Conservation (phyloP, 257 asterid species). For the Solanum bukasovii region DNA sequence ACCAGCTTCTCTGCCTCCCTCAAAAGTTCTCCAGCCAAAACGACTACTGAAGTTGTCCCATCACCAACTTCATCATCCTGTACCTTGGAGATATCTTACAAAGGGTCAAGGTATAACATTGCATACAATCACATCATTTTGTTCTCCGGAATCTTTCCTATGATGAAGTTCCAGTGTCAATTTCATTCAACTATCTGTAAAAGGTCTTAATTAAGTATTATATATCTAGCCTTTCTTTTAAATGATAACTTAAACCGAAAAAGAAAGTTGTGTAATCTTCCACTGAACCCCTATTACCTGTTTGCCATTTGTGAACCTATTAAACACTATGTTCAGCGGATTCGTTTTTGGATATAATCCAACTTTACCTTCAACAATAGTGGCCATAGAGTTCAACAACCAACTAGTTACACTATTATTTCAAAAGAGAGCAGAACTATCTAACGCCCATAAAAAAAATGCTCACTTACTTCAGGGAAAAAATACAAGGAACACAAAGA, state of each 20-base stretch:
- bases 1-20: constrained; percentile 97
- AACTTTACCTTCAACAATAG: neutral
- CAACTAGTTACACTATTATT: neutral
- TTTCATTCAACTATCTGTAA: neutral
- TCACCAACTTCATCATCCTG: constrained; percentile 99
- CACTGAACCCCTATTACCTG: neutral
- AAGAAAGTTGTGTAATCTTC: neutral
- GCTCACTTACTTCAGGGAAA: neutral
- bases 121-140: neutral
- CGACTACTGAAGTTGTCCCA: constrained; percentile 97
- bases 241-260: neutral
- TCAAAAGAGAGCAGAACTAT: neutral
- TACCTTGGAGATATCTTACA: constrained; percentile 83
- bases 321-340: neutral
- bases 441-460: neutral
- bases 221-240: neutral
- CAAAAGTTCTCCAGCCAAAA: constrained; percentile 95
- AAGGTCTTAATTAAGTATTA: neutral
- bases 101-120: neutral
- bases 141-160: neutral
- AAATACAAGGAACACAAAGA: neutral
- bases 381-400: neutral
- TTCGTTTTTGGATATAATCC: neutral
- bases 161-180: neutral
- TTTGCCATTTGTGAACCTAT: neutral